Base-by-base conservation (phyloP, 2,329 filamentous ascomycete genomes). In the Huntiella bhutanensis region DNA sequence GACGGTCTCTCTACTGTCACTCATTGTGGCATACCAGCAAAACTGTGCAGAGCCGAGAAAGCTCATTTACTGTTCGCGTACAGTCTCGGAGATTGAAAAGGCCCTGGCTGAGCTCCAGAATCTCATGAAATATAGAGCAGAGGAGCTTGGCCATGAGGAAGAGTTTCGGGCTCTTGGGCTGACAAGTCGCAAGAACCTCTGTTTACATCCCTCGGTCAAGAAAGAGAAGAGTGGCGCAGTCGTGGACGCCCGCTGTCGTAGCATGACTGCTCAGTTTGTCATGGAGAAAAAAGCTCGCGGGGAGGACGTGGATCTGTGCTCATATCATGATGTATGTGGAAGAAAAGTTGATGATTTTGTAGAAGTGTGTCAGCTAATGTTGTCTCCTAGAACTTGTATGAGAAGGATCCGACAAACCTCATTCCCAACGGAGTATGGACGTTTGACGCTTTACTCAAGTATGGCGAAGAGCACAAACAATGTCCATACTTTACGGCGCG, bases 21-120 rank as follows among this genome's bases (percentile, higher is more conserved):
- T 98, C 54, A 98, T 98, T 57, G 78, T 98, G 49, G 88, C 91
- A 37, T 98, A 98, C 57, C 92, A 98, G 62, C 83, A 91, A 59
- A 80, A 87, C 59, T 87, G 88, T 56, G 85, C 87, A 3, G 85
- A 94, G 58, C 84, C 91, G 56, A 73, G 92, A 47, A 98, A 98
- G 63, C 76, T 98, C 44, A 95, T 98, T 47, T 98, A 98, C 64
- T 98, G 91, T 68, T 98, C 91, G 52, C 86, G 91, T 77, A 98
- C 91, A 48, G 98, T 98, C 87, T 98, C 91, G 34, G 91, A 98
- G 65, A 98, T 98, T 57, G 91, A 98, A 60, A 98, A 98, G 64
- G 91, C 92, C 0, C 64, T 98, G 45, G 83, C 84, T 7, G 91
- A 98, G 62, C 61, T 98, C 55, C 86, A 91, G 60, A 79, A 78